Evolutionary conservation across 768 basidiomycete genomes (phyloP).

Genomic region (Grammothele lineata): DNA sequence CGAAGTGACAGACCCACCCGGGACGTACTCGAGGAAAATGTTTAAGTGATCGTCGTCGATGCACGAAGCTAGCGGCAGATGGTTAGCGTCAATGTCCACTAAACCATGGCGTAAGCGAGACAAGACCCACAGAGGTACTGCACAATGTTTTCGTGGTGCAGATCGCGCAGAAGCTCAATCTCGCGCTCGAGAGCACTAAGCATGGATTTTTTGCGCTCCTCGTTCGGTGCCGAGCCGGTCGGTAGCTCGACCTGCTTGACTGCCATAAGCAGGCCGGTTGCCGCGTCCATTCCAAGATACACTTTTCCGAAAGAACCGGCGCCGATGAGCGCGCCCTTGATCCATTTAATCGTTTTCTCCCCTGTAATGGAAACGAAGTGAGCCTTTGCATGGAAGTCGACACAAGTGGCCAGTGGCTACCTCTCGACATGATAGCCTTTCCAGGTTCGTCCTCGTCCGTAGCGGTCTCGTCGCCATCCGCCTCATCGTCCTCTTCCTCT

Average conservation of each 20-base stretch:
- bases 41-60: constrained; percentile 88
- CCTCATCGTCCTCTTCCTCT: constrained; percentile 42
- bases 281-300: constrained; percentile 92
- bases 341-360: constrained; percentile 84
- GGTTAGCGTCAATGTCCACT: too few relatives aligned
- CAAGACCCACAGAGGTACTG: constrained; percentile 84
- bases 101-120: neutral
- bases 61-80: constrained; percentile 73
- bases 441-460: constrained; percentile 45
- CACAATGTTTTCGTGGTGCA: constrained; percentile 95
- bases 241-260: constrained; percentile 97
- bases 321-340: constrained; percentile 93
- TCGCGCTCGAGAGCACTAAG: constrained; percentile 87
- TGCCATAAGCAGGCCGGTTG: constrained; percentile 88
- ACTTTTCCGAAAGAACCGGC: constrained; percentile 95
- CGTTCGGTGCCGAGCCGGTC: constrained; percentile 76
- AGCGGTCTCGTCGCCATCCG: constrained; percentile 31
- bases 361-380: constrained; percentile 12
- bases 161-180: constrained; percentile 87
- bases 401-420: constrained; percentile 35
- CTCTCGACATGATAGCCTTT: constrained; percentile 51
- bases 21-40: constrained; percentile 96
- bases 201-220: constrained; percentile 93
- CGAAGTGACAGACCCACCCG: constrained; percentile 90
- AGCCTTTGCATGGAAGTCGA: too few relatives aligned